Percentiles rank a stretch among this genome's conserved stretches.
Evolutionary conservation across 768 basidiomycete genomes (phyloP).

Genomic region (Kwoniella europaea): DNA sequence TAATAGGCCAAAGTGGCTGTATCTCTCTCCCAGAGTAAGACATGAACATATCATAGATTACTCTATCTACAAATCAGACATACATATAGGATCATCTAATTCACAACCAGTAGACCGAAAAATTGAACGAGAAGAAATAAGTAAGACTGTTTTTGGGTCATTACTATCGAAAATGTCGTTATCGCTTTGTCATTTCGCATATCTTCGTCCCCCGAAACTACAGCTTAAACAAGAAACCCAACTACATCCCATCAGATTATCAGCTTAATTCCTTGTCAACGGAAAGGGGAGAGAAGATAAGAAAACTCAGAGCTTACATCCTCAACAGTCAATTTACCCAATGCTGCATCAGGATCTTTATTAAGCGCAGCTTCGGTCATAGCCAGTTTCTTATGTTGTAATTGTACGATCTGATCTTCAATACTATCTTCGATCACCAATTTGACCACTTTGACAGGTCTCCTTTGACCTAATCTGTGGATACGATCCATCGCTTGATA

Average conservation of each 20-base stretch:
- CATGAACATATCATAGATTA: too few species aligned
- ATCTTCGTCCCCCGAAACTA: slow-evolving; percentile 16
- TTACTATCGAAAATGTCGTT: too few species aligned
- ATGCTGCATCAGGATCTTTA: slow-evolving; percentile 66
- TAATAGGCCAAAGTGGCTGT: too few species aligned
- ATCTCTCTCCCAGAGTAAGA: too few species aligned
- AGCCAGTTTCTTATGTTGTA: slow-evolving; percentile 96
- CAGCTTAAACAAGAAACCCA: slow-evolving; percentile 58
- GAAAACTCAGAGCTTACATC: slow-evolving; percentile 47
- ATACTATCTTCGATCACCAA: slow-evolving; percentile 95
- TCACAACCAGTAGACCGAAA: too few species aligned
- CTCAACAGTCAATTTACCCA: slow-evolving; percentile 90
- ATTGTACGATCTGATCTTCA: slow-evolving; percentile 85
- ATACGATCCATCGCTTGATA: slow-evolving; percentile 87
- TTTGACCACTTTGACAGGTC: slow-evolving; percentile 91
- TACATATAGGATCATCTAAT: too few species aligned
- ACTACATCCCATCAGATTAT: slow-evolving; percentile 21
- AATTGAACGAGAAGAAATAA: too few species aligned
- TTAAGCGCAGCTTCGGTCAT: slow-evolving; percentile 69
- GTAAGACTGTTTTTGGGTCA: too few species aligned
- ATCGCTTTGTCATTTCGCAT: too few species aligned
- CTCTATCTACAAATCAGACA: too few species aligned
- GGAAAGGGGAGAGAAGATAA: neutral
- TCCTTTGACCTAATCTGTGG: slow-evolving; percentile 90
- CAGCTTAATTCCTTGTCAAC: slow-evolving; percentile 3